phyloP scores from a whole-genome alignment of 2,329 filamentous ascomycete genomes.

The Colletotrichum paranaense region DNA sequence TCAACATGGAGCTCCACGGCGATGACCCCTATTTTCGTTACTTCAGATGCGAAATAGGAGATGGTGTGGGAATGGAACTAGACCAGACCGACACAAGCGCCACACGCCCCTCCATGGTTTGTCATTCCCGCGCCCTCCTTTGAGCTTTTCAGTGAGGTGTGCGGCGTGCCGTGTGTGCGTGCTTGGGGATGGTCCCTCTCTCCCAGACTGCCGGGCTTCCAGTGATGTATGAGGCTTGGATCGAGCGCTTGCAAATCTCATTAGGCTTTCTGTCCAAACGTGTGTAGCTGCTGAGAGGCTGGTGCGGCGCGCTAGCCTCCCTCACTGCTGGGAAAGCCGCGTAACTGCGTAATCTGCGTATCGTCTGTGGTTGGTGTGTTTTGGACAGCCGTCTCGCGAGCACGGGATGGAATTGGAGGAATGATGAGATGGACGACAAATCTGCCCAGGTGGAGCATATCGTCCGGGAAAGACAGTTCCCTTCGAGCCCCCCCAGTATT shows the following conservation, averaged over 20 bases:
- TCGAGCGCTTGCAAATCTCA: neutral
- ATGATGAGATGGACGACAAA: neutral
- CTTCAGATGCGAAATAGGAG: neutral
- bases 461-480: slow-evolving; percentile 6
- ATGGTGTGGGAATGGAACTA: neutral
- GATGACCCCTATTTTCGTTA: slow-evolving; percentile 1
- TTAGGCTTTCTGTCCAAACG: slow-evolving; percentile 1
- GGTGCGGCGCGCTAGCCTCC: neutral
- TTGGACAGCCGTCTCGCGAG: neutral
- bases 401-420: slow-evolving; percentile 15
- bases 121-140: neutral
- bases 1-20: neutral
- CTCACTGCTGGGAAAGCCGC: neutral
- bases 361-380: neutral
- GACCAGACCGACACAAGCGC: neutral
- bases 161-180: neutral
- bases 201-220: neutral
- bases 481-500: neutral
- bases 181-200: neutral
- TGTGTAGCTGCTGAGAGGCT: neutral
- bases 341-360: neutral
- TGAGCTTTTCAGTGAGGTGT: neutral
- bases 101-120: neutral
- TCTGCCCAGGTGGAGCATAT: slow-evolving; percentile 5
- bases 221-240: slow-evolving; percentile 8